Conservation (phyloP, 2,329 filamentous ascomycete species). For the Conoideocrella luteorostrata region DNA sequence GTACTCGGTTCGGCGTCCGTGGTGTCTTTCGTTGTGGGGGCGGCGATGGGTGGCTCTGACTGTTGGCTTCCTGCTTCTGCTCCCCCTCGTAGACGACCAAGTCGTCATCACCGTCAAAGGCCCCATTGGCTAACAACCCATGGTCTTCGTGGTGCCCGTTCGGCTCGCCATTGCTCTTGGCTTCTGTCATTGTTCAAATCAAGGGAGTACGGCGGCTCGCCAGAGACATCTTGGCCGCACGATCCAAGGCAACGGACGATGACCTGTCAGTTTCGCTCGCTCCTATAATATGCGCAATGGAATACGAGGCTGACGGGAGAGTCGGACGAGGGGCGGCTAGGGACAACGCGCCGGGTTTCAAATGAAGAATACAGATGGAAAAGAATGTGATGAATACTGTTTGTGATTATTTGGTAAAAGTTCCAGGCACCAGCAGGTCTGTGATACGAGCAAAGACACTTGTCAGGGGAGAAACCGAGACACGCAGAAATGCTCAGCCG, state of each 20-base stretch:
- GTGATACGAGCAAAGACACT: background rate
- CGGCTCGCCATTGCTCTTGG: conserved; percentile 23
- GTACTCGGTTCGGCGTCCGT: conserved; percentile 61
- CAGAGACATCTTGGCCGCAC: conserved; percentile 11
- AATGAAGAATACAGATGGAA: too few species aligned
- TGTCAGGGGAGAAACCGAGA: background rate
- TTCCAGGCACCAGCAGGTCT: too few species aligned
- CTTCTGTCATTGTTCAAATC: conserved; percentile 24
- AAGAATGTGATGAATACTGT: too few species aligned
- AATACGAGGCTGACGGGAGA: too few species aligned
- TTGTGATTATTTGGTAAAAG: too few species aligned
- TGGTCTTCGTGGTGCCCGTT: conserved; percentile 25
- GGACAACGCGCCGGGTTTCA: too few species aligned
- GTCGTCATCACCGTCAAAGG: conserved; percentile 20
- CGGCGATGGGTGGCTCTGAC: conserved; percentile 12
- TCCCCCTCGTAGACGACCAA: conserved; percentile 15
- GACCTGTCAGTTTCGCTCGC: too few species aligned
- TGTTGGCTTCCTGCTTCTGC: conserved; percentile 14
- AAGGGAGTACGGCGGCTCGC: conserved; percentile 10
- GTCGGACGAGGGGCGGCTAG: too few species aligned
- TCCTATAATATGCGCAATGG: too few species aligned
- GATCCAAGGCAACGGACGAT: too few species aligned
- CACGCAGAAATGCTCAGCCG: too few species aligned
- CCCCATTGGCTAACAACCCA: conserved; percentile 21
- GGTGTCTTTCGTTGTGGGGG: conserved; percentile 14